Base-by-base conservation (phyloP, 257 asterid genomes). In the Ligustrum vulgare region DNA sequence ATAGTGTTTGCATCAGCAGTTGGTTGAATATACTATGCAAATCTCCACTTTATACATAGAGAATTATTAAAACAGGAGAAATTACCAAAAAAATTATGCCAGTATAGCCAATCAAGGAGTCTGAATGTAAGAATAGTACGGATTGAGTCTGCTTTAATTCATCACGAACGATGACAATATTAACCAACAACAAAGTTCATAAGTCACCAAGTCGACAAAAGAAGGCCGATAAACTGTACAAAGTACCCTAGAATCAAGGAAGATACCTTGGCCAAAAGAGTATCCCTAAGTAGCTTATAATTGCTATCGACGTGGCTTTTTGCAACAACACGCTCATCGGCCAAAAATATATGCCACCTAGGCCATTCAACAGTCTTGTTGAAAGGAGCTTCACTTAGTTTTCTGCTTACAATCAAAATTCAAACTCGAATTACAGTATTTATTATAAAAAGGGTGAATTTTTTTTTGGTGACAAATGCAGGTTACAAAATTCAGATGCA, bases 341-440 rank as follows among this genome's bases (percentile, higher is more conserved):
- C 98, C 91, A 93, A 92, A 81, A 92, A 92, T 73, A 94, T 81
- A 34, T 89, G 82, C 99, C 99, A 94, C 78, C 89, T 91, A 2
- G 87, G 89, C 99, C 99, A 94, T 76, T 94, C 98, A 63, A 94
- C 96, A n/a, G 96, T 94, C 87, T 90, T 92, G 84, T 67, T 85
- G 78, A 88, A 94, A 78, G 99, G 99, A 16, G 96, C 92, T 79
- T 87, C 97, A 75, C 91, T 86, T 1, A 94, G 94, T 84, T 94
- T 94, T 80, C 99, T 94, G 94, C 84, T 75, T 16, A 72, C 41
- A 75, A 67, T 36, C 63, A 45, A 67, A 31, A 8, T 36, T 22
- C 36, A 34, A 54, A 66, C 18, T 25, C 67, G 1, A 72, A 67
- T 2, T 43, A 36, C 41, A 28, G 0, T 28, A 28, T 28, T 0